Evolutionary conservation across 139 green algal genomes (phyloP).

Genomic region (Auxenochlorella protothecoides): DNA sequence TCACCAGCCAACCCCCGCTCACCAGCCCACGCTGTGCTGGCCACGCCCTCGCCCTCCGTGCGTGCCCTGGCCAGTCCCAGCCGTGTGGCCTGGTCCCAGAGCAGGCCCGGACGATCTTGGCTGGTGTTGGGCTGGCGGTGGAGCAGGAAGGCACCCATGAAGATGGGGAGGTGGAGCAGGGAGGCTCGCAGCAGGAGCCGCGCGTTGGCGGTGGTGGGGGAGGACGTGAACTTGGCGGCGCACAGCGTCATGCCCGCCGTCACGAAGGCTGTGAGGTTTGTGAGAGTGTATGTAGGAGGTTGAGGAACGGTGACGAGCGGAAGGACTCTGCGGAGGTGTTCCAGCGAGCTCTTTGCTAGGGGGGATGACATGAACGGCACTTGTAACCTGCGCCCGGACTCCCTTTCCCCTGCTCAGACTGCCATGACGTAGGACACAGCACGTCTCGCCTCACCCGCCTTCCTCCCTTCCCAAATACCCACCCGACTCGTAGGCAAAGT

Average conservation of each 20-base stretch:
- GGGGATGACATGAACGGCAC: too few relatives aligned
- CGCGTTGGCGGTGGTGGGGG: conserved; percentile 42
- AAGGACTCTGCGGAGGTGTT: too few relatives aligned
- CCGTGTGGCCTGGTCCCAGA: conserved; percentile 13
- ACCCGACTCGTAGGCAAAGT: conserved; percentile 70
- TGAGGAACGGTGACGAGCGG: background rate
- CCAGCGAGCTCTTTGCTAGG: too few relatives aligned
- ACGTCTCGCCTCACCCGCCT: background rate
- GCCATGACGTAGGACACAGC: too few relatives aligned
- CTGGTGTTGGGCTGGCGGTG: conserved; percentile 62
- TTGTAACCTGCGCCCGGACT: too few relatives aligned
- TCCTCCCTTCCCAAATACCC: background rate
- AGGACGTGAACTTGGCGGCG: conserved; percentile 60
- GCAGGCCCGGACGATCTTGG: conserved; percentile 12
- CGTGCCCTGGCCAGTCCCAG: conserved; percentile 8
- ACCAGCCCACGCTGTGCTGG: too few relatives aligned
- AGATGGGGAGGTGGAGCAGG: conserved; percentile 83
- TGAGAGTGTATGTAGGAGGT: background rate
- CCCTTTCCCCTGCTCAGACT: too few relatives aligned
- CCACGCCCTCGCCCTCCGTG: background rate
- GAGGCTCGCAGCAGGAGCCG: conserved; percentile 75
- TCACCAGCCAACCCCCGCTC: too few relatives aligned
- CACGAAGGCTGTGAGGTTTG: conserved; percentile 26
- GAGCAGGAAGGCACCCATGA: conserved; percentile 69
- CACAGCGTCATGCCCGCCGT: conserved; percentile 48